Percentiles rank a stretch among this genome's conserved stretches.
These are phyloP conservation scores for Rosa multiflora DNA, from an alignment of 306 rosid species.

Conservation along the genomic window DNA sequence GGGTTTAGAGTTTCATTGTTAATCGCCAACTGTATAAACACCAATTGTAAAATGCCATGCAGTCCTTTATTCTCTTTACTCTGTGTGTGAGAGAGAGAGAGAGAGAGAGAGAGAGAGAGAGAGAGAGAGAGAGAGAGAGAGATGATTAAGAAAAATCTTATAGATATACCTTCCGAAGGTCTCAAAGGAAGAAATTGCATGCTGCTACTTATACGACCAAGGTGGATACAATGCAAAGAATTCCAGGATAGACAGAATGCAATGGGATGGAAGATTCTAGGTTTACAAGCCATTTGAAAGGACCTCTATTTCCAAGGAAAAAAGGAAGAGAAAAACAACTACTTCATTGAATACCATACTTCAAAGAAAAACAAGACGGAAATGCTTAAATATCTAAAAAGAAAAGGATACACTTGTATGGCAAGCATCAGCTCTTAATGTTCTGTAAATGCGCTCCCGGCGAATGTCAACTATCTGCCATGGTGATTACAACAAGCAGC, in stretches of 20 bases:
- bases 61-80: neutral
- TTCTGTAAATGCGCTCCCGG: conserved; percentile 75
- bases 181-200: conserved; percentile 96
- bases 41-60: neutral
- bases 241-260: conserved; percentile 10
- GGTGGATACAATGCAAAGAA: conserved; percentile 29
- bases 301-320: too few species aligned
- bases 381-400: conserved; percentile 7
- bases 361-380: conserved; percentile 18
- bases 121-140: neutral
- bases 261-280: conserved; percentile 12
- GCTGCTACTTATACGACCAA: conserved; percentile 55
- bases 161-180: conserved; percentile 85
- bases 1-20: too few species aligned
- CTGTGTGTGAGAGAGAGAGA: too few species aligned
- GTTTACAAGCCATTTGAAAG: neutral
- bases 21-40: neutral
- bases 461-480: conserved; percentile 87
- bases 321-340: neutral
- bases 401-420: conserved; percentile 87
- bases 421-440: conserved; percentile 60
- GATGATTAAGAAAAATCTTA: too few species aligned
- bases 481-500: conserved; percentile 33
- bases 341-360: conserved; percentile 13
- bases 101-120: too few species aligned